phyloP scores from a whole-genome alignment of 2,329 filamentous ascomycete genomes.

The Neofusicoccum sp. region DNA sequence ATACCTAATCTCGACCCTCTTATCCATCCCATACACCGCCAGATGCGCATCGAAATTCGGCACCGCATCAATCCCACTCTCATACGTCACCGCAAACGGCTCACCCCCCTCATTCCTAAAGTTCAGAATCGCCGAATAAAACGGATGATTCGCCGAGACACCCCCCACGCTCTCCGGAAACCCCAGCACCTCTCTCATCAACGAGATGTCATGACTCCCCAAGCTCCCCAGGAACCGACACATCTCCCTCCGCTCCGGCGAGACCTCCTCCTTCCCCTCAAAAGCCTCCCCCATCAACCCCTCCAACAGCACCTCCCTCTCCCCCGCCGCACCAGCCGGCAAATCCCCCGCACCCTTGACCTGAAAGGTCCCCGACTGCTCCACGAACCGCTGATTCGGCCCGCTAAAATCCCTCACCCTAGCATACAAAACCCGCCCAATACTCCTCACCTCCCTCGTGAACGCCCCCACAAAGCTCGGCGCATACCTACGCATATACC shows the following conservation, averaged over 20 bases:
- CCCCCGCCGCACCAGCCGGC: conserved; percentile 29
- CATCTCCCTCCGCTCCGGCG: conserved; percentile 30
- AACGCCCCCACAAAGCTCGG: conserved; percentile 57
- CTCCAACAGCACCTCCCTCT: conserved; percentile 30
- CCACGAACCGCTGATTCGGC: conserved; percentile 54
- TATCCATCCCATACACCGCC: conserved; percentile 56
- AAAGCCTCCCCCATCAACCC: conserved; percentile 39
- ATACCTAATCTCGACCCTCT: conserved; percentile 58
- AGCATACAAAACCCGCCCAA: conserved; percentile 59
- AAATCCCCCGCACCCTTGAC: conserved; percentile 46
- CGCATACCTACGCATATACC: conserved; percentile 65
- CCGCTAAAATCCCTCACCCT: conserved; percentile 57
- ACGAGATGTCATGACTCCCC: conserved; percentile 47
- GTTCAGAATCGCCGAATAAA: conserved; percentile 18
- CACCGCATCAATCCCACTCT: conserved; percentile 58
- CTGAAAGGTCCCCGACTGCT: conserved; percentile 53
- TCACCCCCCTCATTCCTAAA: conserved; percentile 33
- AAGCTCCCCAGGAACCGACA: conserved; percentile 52
- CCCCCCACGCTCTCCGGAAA: conserved; percentile 14
- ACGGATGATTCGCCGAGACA: conserved; percentile 14
- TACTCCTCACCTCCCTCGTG: conserved; percentile 53
- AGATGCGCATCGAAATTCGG: conserved; percentile 58
- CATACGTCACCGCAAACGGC: conserved; percentile 59
- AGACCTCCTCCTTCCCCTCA: conserved; percentile 32
- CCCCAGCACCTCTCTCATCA: conserved; percentile 20